A percentile compares a stretch with the other conserved stretches of the same genome.
phyloP scores from a whole-genome alignment of 495 filamentous ascomycete species.

The Trichoderma reesei region DNA sequence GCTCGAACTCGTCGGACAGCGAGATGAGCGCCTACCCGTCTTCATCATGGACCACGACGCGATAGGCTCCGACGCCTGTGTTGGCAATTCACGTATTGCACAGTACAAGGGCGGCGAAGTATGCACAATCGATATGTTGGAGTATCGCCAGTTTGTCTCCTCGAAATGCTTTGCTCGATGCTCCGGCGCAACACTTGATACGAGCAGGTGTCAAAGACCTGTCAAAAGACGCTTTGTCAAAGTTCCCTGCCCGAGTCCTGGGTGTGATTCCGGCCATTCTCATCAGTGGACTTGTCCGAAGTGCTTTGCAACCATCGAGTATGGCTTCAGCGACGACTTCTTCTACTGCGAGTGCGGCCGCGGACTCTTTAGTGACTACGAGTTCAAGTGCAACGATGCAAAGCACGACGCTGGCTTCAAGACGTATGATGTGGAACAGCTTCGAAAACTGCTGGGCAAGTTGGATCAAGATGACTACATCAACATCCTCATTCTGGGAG shows the following conservation, averaged over 20 bases:
- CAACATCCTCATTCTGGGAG: conserved; percentile 38
- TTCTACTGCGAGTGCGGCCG: conserved; percentile 33
- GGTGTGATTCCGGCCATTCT: conserved; percentile 13
- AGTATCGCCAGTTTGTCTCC: conserved; percentile 14
- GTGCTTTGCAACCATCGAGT: conserved; percentile 24
- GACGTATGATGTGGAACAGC: conserved; percentile 4
- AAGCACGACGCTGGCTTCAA: conserved; percentile 15
- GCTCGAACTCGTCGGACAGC: conserved; percentile 13
- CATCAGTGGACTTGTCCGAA: conserved; percentile 26
- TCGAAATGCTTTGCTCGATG: conserved; percentile 19
- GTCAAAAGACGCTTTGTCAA: conserved; percentile 20
- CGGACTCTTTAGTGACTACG: conserved; percentile 13
- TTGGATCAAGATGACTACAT: conserved; percentile 21
- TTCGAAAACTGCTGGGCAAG: conserved; percentile 5
- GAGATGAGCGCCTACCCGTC: not conserved
- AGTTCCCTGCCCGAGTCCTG: conserved; percentile 21
- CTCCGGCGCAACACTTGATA: conserved; percentile 11
- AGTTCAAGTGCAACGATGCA: conserved; percentile 25
- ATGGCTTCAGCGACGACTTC: conserved; percentile 22
- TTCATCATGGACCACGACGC: conserved; percentile 19
- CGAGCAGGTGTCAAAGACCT: conserved; percentile 13
- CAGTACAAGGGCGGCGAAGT: conserved; percentile 14
- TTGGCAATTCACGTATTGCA: conserved; percentile 15
- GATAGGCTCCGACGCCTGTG: conserved; percentile 12
- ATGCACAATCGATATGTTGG: conserved; percentile 16